Evolutionary conservation across 2,329 filamentous ascomycete genomes (phyloP).

Genomic region (Cordyceps cateniannulata): DNA sequence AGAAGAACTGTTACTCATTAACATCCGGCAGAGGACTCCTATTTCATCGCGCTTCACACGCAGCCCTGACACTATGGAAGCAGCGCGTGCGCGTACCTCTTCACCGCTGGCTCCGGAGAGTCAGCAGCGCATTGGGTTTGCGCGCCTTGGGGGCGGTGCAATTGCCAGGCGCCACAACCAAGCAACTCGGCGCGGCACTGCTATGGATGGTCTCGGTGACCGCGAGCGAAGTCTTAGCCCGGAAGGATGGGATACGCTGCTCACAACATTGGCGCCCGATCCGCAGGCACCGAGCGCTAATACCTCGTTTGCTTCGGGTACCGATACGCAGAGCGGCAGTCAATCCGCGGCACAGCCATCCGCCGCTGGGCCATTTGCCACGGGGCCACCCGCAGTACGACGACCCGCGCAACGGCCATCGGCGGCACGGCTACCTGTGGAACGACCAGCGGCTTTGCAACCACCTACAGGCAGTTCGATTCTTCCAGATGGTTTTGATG

Average conservation of each 20-base stretch:
- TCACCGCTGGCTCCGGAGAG: background rate
- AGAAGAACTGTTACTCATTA: constrained; percentile 47
- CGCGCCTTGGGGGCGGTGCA: background rate
- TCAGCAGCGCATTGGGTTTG: background rate
- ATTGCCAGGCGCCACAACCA: constrained; percentile 5
- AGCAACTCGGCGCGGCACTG: constrained; percentile 6
- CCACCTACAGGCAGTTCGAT: constrained; percentile 30
- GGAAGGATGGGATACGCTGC: constrained; percentile 73
- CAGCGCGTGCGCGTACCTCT: background rate
- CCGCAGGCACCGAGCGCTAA: constrained; percentile 71
- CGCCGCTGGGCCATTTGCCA: background rate
- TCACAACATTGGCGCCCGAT: constrained; percentile 75
- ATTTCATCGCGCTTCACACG: constrained; percentile 11
- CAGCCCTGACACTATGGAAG: constrained; percentile 7
- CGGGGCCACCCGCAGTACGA: background rate
- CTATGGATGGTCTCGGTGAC: constrained; percentile 71
- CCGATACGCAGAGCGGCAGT: constrained; percentile 34
- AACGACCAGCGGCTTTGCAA: background rate
- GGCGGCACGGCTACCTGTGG: background rate
- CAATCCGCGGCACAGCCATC: constrained; percentile 13
- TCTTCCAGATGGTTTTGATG: constrained; percentile 30
- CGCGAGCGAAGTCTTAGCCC: constrained; percentile 77
- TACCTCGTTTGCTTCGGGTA: constrained; percentile 71
- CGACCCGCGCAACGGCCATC: background rate
- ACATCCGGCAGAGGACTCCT: constrained; percentile 35